Evolutionary conservation across 805 yeast genomes (phyloP).

Genomic region (Wickerhamomyces chaumierensis): DNA sequence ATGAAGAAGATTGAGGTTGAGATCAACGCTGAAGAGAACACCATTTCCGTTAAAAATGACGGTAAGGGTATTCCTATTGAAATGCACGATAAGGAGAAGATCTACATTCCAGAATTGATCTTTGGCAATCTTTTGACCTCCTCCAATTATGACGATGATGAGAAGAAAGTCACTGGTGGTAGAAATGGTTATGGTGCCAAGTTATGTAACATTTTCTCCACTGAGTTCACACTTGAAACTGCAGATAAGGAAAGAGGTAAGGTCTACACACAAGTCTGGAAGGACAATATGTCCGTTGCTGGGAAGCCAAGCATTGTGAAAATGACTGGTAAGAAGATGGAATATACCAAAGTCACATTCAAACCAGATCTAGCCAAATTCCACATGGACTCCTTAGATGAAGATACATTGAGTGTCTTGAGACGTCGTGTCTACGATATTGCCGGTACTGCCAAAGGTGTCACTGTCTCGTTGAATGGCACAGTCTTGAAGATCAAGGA

Average conservation of each 20-base stretch:
- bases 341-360: constrained; percentile 80
- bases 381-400: constrained; percentile 75
- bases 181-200: constrained; percentile 98
- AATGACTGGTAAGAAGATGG: constrained; percentile 35
- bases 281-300: constrained; percentile 69
- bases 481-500: constrained; percentile 54
- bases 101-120: constrained; percentile 91
- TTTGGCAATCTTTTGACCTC: constrained; percentile 93
- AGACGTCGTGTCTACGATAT: constrained; percentile 91
- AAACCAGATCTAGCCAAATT: constrained; percentile 80
- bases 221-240: constrained; percentile 78
- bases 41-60: constrained; percentile 77
- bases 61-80: constrained; percentile 95
- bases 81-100: constrained; percentile 81
- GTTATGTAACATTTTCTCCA: constrained; percentile 89
- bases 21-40: constrained; percentile 64
- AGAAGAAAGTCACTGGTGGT: constrained; percentile 96
- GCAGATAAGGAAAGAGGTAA: constrained; percentile 60
- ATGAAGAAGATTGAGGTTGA: constrained; percentile 83
- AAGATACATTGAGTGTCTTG: constrained; percentile 72
- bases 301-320: constrained; percentile 62
- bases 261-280: constrained; percentile 77
- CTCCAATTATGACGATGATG: constrained; percentile 90
- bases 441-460: constrained; percentile 84
- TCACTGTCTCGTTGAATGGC: constrained; percentile 71